Base-by-base conservation (phyloP, 192 early-diverging fungal genomes). In the Entomortierella lignicola region DNA sequence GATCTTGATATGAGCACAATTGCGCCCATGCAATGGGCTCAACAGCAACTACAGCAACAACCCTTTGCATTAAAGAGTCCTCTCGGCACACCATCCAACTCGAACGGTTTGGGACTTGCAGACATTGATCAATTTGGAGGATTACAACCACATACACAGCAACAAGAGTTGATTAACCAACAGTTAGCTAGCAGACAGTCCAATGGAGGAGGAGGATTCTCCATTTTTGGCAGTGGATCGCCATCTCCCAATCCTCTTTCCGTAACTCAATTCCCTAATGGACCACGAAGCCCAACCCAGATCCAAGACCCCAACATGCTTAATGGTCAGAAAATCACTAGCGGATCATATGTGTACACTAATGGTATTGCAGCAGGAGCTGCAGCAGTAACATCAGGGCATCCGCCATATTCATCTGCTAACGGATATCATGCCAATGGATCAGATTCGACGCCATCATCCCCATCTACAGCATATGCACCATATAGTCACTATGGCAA, bases 1-100 rank as follows among this genome's bases (percentile, higher is more conserved):
- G 81, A 83, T 65, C 42, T 83, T 21, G 74, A 83, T 48, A 69
- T 72, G 67, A 60, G 39, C 29, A 60, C 74, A 2, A 65, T 77
- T 64, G 61, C 44, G 20, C 66, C 74, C 4, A 56, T 69, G 60
- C 74, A 77, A 32, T 77, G 74, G 74, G 74, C 61, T 15, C 74
- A 77, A 21, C 74, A 77, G 37, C 74, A 77, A 17, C 42, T 77
- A 25, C 66, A 73, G 48, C 71, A 56, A n/a, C n/a, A n/a, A 15
- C 31, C 64, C 1, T 66, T 64, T 25, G 20, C 65, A n/a, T 39
- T 72, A 18, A 72, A 72, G 44, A 63, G 25, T 30, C 70, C 70
- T 26, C n/a, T 34, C n/a, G 55, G 21, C 23, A 47, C 31, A 41
- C 41, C 53, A 8, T 23, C 44, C 8, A 23, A 27, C 1, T 31